Evolutionary conservation across 768 basidiomycete species (phyloP), one percentile per base, ranked within the genome.

Genomic region (Amanita molliuscula): DNA sequence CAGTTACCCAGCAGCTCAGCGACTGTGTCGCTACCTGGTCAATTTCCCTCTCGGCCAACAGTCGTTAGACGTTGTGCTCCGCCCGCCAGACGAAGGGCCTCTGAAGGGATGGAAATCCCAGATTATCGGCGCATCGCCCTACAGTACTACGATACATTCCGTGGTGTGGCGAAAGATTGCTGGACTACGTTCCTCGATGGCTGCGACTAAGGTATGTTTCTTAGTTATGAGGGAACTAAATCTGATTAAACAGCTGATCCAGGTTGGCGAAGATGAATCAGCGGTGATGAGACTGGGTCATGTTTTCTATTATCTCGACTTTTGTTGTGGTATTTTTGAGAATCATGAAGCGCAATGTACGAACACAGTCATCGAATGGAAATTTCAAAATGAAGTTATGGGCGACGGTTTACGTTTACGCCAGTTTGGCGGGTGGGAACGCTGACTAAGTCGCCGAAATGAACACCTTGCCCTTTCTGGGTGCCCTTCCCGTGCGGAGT

Each of bases 1-100:
- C 55, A 13, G 53, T 67, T 36, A 60, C 57, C 7, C 15, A 13
- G 16, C 28, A 50, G 9, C 23, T 47, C 1, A 34, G 33, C 8
- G 20, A 35, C 18, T 34, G 34, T 34, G 34, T 35, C 15, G 46
- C 34, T n/a, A 47, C 10, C 11, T n/a, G 26, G 31, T 34, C 33
- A 25, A 21, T 35, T 6, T n/a, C 31, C 46, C 33, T 4, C 31
- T 33, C 45, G n/a, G 18, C 28, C 28, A 6, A 47, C 47, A 16
- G 35, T 37, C 3, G 47, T 48, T 1, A 45, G n/a, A 2, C n/a
- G 44, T 33, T 45, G 44, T 33, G 29, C 3, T 44, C 43, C 44
- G 29, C 11, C 44, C 28, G 15, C 11, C 44, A 2, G 16, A 6
- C 44, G 28, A 16, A 16, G 13, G n/a, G 29, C 29, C 2, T 37